Evolutionary conservation across 2,329 filamentous ascomycete species (phyloP), one percentile per base, ranked within the genome.

Genomic region (Paecilomyces sp.): DNA sequence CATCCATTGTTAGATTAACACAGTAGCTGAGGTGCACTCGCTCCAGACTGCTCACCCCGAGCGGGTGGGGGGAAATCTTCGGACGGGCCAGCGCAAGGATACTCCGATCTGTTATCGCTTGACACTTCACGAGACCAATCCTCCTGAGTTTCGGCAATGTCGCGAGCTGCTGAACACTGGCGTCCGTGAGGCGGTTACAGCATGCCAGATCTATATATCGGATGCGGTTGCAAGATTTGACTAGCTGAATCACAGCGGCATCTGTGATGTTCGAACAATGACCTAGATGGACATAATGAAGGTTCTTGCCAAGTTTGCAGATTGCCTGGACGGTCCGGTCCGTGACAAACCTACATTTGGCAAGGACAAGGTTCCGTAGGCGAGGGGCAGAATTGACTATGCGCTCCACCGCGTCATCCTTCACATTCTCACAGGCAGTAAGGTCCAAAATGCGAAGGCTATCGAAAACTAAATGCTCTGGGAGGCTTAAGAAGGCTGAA

Each of bases 181-280:
- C 82, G 67, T 99, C 94, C 0, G 94, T 97, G 62, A 99, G 80
- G 66, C 91, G 88, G 13, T 84, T 85, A 75, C 94, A 99, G 77
- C 94, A 97, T n/a, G 94, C 94, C 52, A 99, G 80, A 71, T 99
- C 94, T 64, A 99, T 99, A 73, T 99, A 99, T 58, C 94, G 85
- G 65, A 99, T 97, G 25, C 94, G 86, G 69, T 93, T 97, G 80
- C 94, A 99, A 57, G 81, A 81, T 65, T 88, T 87, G 47, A 97
- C 91, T 33, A 99, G 81, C 58, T 87, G 87, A 67, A 90, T 89
- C 18, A 99, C 91, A 1, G 91, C 92, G 36, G 87, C 83, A 70
- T 99, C 94, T 0, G 93, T 97, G 70, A 99, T 92, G 54, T 92
- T 87, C 30, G 86, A 85, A 74, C 94, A 99, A 74, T 99, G 94